These are phyloP conservation scores for Cryphonectria nitschkei DNA, from an alignment of 2,329 filamentous ascomycete species.

Conservation along the genomic window DNA sequence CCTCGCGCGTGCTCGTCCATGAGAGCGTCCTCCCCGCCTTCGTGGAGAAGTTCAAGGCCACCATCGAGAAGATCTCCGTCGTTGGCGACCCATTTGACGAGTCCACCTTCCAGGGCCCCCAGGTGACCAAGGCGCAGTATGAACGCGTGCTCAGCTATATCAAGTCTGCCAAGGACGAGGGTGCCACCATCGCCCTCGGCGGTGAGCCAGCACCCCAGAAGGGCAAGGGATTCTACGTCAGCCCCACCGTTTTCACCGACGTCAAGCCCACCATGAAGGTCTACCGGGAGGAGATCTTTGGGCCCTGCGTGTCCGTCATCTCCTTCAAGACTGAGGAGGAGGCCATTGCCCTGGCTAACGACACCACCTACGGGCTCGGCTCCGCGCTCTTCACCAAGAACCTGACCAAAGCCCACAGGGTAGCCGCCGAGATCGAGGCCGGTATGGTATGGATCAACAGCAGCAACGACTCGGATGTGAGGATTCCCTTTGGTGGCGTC, in stretches of 20 bases:
- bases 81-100: constrained; percentile 71
- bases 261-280: constrained; percentile 42
- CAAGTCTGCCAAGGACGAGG: constrained; percentile 66
- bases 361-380: constrained; percentile 61
- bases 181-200: constrained; percentile 63
- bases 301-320: constrained; percentile 41
- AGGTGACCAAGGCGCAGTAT: constrained; percentile 69
- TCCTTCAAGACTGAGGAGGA: constrained; percentile 43
- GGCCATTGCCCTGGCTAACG: constrained; percentile 42
- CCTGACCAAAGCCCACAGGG: constrained; percentile 48
- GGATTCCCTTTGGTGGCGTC: constrained; percentile 53
- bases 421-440: constrained; percentile 59
- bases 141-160: constrained; percentile 71
- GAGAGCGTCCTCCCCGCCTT: constrained; percentile 63
- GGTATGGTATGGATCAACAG: constrained; percentile 56
- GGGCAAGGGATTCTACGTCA: constrained; percentile 43
- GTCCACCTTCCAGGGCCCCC: constrained; percentile 70
- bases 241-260: constrained; percentile 42
- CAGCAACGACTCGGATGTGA: constrained; percentile 50
- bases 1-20: constrained; percentile 64
- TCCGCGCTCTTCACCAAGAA: constrained; percentile 62
- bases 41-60: constrained; percentile 62
- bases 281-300: constrained; percentile 43
- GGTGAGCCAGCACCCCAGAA: constrained; percentile 62
- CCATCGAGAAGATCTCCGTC: constrained; percentile 59